Evolutionary conservation across 345 rosid species (phyloP).

Genomic region (Bruguiera parviflora): DNA sequence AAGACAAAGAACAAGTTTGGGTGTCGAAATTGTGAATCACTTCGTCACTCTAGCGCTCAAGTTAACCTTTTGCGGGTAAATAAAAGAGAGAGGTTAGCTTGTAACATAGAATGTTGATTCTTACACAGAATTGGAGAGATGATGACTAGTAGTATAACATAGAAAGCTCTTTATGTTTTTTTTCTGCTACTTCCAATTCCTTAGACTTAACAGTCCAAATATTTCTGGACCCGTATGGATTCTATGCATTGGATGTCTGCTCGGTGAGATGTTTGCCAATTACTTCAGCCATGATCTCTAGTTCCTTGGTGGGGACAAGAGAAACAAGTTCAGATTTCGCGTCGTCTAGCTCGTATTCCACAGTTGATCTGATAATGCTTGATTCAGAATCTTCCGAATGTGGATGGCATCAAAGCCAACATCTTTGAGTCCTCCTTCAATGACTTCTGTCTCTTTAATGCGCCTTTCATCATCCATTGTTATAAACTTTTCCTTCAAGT

Average conservation of each 20-base stretch:
- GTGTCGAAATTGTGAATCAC: no score
- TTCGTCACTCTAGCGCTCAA: no score
- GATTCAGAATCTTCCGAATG: conserved; percentile 27
- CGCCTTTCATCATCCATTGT: conserved; percentile 34
- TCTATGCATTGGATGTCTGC: background rate
- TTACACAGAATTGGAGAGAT: no score
- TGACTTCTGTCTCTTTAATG: conserved; percentile 32
- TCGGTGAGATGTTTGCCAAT: conserved; percentile 24
- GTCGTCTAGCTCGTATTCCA: conserved; percentile 36
- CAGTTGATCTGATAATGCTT: conserved; percentile 17
- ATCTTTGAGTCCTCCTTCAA: conserved; percentile 34
- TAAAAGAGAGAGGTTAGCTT: no score
- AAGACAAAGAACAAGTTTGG: no score
- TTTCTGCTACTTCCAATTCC: no score
- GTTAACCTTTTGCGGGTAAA: no score
- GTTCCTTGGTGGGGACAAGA: conserved; percentile 11
- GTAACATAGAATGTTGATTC: no score
- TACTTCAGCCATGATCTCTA: conserved; percentile 23
- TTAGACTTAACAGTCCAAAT: no score
- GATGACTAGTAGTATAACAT: no score
- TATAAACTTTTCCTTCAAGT: conserved; percentile 27
- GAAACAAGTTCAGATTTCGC: conserved; percentile 19
- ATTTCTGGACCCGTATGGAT: background rate
- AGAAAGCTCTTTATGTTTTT: no score
- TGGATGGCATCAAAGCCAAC: conserved; percentile 24